These are phyloP conservation scores for Nasturtium officinale DNA, from an alignment of 345 rosid species.

Conservation along the genomic window DNA sequence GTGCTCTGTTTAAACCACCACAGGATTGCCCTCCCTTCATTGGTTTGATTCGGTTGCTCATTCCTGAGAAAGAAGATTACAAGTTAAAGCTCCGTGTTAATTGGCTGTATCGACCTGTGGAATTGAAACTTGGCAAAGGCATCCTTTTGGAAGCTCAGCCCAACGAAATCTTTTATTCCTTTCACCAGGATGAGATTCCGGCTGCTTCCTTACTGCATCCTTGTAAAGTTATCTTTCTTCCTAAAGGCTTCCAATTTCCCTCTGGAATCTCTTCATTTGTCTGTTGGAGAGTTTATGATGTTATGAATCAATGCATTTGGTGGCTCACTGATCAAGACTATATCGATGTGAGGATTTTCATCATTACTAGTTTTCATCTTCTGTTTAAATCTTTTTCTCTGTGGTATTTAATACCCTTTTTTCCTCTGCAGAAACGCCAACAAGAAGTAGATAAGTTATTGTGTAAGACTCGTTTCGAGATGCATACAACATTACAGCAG, in stretches of 20 bases:
- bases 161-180: constrained; percentile 91
- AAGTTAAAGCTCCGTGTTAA: constrained; percentile 63
- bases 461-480: constrained; percentile 62
- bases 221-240: constrained; percentile 94
- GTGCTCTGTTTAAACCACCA: constrained; percentile 85
- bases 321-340: constrained; percentile 95
- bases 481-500: constrained; percentile 79
- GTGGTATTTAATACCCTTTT: background rate
- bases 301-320: constrained; percentile 70
- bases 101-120: constrained; percentile 91
- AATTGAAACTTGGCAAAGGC: constrained; percentile 86
- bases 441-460: constrained; percentile 78
- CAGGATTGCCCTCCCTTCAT: constrained; percentile 90
- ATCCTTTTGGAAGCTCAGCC: constrained; percentile 81
- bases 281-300: constrained; percentile 86
- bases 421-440: constrained; percentile 57
- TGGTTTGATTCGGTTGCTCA: constrained; percentile 69
- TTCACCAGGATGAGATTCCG: constrained; percentile 90
- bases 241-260: constrained; percentile 75
- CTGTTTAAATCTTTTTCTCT: background rate
- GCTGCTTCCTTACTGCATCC: constrained; percentile 89
- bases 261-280: constrained; percentile 79
- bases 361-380: background rate
- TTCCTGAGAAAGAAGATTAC: constrained; percentile 52
- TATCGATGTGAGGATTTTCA: constrained; percentile 64